phyloP scores from a whole-genome alignment of 2,329 filamentous ascomycete genomes.

The Venturia asperata region DNA sequence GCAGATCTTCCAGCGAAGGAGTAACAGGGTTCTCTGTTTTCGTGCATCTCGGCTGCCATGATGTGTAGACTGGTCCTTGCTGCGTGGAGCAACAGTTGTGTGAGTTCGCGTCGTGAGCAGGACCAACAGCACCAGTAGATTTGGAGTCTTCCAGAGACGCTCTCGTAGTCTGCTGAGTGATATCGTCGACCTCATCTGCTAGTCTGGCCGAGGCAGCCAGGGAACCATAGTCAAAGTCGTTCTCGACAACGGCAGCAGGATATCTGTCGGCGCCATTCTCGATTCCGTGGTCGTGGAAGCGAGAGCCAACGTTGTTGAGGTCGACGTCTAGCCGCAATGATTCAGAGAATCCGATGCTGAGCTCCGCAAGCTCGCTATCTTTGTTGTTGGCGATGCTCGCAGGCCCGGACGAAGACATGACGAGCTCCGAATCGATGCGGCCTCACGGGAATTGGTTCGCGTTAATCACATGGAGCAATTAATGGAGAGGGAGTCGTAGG shows the following conservation, averaged over 20 bases:
- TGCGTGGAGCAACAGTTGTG: background rate
- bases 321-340: slow-evolving; percentile 1
- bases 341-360: background rate
- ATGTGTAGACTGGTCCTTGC: slow-evolving; percentile 14
- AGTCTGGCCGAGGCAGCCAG: slow-evolving; percentile 11
- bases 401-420: background rate
- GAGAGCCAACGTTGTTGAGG: slow-evolving; percentile 7
- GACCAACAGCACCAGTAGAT: background rate
- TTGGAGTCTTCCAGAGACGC: background rate
- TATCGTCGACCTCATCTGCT: slow-evolving; percentile 18
- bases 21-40: background rate
- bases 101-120: background rate
- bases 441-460: background rate
- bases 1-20: slow-evolving; percentile 11
- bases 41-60: slow-evolving; percentile 9
- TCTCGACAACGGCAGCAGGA: slow-evolving; percentile 3
- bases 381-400: slow-evolving; percentile 8
- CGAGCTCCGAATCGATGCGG: background rate
- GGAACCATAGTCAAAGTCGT: background rate
- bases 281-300: background rate
- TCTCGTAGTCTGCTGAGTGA: slow-evolving; percentile 10
- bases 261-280: slow-evolving; percentile 7
- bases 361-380: background rate
- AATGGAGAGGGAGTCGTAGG: background rate
- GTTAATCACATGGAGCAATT: background rate